Conservation (phyloP, 768 basidiomycete species). For the Ramaria sp. region DNA sequence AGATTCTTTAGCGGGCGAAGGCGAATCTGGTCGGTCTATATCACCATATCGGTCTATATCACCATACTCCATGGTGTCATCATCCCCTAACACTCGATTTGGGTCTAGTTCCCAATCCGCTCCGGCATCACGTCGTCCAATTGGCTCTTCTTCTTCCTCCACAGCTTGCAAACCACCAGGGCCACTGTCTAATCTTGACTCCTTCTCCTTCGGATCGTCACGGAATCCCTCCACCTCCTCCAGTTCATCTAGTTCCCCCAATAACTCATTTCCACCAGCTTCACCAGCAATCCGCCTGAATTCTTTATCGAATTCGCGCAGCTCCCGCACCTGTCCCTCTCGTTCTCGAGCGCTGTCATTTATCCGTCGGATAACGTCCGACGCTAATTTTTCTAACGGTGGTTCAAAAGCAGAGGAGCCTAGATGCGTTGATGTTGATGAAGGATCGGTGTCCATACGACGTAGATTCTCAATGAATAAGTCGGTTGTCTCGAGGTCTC, state of each 20-base stretch:
- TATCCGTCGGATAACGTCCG: constrained; percentile 65
- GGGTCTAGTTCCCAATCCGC: constrained; percentile 52
- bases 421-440: constrained; percentile 16
- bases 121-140: background rate
- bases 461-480: constrained; percentile 66
- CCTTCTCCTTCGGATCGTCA: constrained; percentile 24
- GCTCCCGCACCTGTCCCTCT: constrained; percentile 70
- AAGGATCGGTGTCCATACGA: constrained; percentile 47
- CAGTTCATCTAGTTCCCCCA: constrained; percentile 59
- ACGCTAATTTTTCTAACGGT: constrained; percentile 56
- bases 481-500: constrained; percentile 68
- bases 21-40: constrained; percentile 22
- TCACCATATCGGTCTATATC: constrained; percentile 31
- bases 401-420: constrained; percentile 19
- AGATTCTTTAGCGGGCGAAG: constrained; percentile 46
- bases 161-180: constrained; percentile 20
- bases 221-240: constrained; percentile 33
- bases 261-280: constrained; percentile 63
- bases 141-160: constrained; percentile 19
- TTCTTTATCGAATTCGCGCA: constrained; percentile 70
- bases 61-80: constrained; percentile 35
- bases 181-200: constrained; percentile 10
- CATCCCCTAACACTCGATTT: constrained; percentile 33
- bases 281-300: constrained; percentile 68
- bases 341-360: constrained; percentile 68